These are phyloP conservation scores for Fusarium acutatum DNA, from an alignment of 2,329 filamentous ascomycete genomes.

Conservation along the genomic window DNA sequence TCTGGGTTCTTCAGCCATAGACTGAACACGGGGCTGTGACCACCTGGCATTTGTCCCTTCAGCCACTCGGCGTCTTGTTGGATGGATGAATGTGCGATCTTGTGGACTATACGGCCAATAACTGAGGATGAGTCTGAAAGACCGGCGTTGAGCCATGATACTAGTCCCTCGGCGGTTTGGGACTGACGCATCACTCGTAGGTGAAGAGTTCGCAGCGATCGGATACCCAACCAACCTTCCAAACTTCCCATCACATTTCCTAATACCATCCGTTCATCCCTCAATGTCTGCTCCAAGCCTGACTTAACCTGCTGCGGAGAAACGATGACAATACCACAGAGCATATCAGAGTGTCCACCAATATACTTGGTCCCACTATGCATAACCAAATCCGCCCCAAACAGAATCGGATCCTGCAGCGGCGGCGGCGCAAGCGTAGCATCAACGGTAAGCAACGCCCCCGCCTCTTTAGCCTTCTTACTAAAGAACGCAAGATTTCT, in stretches of 20 bases:
- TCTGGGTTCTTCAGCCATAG: slow-evolving; percentile 69
- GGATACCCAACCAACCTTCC: slow-evolving; percentile 90
- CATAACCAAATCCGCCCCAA: slow-evolving; percentile 87
- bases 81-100: slow-evolving; percentile 63
- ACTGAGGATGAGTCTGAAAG: slow-evolving; percentile 48
- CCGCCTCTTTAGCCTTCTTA: slow-evolving; percentile 70
- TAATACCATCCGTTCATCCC: slow-evolving; percentile 74
- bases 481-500: slow-evolving; percentile 78
- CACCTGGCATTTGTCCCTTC: slow-evolving; percentile 85
- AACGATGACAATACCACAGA: slow-evolving; percentile 83
- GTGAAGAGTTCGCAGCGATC: slow-evolving; percentile 86
- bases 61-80: slow-evolving; percentile 81
- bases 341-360: slow-evolving; percentile 91
- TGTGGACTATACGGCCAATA: slow-evolving; percentile 47
- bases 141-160: slow-evolving; percentile 71
- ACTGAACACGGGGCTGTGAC: slow-evolving; percentile 88
- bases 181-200: slow-evolving; percentile 84
- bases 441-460: slow-evolving; percentile 84
- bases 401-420: slow-evolving; percentile 82
- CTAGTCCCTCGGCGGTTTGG: slow-evolving; percentile 72
- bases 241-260: slow-evolving; percentile 87
- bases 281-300: slow-evolving; percentile 68
- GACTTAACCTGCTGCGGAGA: slow-evolving; percentile 50
- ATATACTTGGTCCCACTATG: slow-evolving; percentile 96
- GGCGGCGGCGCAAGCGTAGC: slow-evolving; percentile 92